Base-by-base conservation (phyloP, 768 basidiomycete species). In the Pholiota molesta region DNA sequence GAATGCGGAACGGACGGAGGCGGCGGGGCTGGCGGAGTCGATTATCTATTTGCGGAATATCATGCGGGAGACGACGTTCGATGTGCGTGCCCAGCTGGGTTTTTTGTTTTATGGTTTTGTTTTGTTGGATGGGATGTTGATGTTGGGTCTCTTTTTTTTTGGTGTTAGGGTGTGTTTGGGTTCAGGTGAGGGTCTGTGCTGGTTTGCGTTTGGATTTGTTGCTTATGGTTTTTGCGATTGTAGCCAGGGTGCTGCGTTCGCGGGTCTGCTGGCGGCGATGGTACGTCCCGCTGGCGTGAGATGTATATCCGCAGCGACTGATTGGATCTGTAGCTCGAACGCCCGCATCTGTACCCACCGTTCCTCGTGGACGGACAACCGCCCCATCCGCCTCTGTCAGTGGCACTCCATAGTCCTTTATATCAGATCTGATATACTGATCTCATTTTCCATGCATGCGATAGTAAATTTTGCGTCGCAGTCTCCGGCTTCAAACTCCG, bases 241-340 rank as follows among this genome's bases (percentile, higher is more conserved):
- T 63, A 91, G 90, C 63, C 93, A 95, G 75, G 92, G 92, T 16
- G 92, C 90, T 16, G 86, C 84, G 4, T 81, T 93, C 74, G 93
- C 90, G 33, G 88, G 84, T 9, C 68, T 93, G 37, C 77, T 93
- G 23, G 75, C 88, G 29, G 88, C 90, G 23, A 72, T 93, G 71
- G 91, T 93, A 63, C 37, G 86, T 51, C 13, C 76, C 26, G 60
- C 26, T 33, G 56, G 7, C 49, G 31, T 57, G 54, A n/a, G 51
- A 31, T 26, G 2, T 13, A 29, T 44, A 40, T 42, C 35, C 49
- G 23, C 49, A 16, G 35, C 35, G 21, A 23, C 26, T 59, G 11
- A 60, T 11, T 44, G 44, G 9, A 31, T 21, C 53, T 59, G 17
- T 55, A 81, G 80, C 66, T 81, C 45, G 80, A 81, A 69, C 71